These are phyloP conservation scores for Colletotrichum incanum DNA, from an alignment of 2,329 filamentous ascomycete species.

Conservation along the genomic window DNA sequence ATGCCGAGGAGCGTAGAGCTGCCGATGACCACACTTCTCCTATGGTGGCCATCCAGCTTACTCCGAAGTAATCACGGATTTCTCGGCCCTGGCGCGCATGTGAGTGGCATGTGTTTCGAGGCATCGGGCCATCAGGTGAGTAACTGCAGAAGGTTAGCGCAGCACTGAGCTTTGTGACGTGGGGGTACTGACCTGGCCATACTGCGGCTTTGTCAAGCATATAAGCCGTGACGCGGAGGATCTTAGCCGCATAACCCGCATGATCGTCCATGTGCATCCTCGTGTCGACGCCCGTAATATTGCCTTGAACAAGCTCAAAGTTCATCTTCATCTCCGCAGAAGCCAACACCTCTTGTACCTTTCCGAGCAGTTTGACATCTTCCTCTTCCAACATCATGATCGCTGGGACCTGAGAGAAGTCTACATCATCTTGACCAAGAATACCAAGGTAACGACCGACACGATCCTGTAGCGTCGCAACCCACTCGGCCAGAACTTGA, in stretches of 20 bases:
- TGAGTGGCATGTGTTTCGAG: conserved; percentile 69
- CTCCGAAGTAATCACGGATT: conserved; percentile 62
- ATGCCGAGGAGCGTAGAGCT: neutral
- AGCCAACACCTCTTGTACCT: conserved; percentile 84
- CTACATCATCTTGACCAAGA: conserved; percentile 85
- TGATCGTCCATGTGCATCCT: conserved; percentile 72
- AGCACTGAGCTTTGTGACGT: too few relatives aligned
- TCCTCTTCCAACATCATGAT: conserved; percentile 95
- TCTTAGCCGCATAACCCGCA: conserved; percentile 86
- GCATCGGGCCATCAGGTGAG: conserved; percentile 69
- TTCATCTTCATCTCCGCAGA: conserved; percentile 87
- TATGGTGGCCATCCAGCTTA: conserved; percentile 43
- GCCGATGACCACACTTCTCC: neutral
- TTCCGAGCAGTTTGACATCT: conserved; percentile 86
- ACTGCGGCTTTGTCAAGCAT: conserved; percentile 91
- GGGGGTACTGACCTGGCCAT: conserved; percentile 83
- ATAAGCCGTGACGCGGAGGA: conserved; percentile 86
- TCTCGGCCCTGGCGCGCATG: conserved; percentile 68
- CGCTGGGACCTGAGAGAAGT: conserved; percentile 84
- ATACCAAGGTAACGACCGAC: conserved; percentile 92
- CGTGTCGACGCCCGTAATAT: conserved; percentile 67
- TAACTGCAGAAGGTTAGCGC: conserved; percentile 55
- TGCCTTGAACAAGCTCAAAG: conserved; percentile 64
- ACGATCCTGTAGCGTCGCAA: conserved; percentile 92
- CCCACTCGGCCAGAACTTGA: conserved; percentile 95